Evolutionary conservation across 768 basidiomycete species (phyloP).

Genomic region (Heimioporus sp.): DNA sequence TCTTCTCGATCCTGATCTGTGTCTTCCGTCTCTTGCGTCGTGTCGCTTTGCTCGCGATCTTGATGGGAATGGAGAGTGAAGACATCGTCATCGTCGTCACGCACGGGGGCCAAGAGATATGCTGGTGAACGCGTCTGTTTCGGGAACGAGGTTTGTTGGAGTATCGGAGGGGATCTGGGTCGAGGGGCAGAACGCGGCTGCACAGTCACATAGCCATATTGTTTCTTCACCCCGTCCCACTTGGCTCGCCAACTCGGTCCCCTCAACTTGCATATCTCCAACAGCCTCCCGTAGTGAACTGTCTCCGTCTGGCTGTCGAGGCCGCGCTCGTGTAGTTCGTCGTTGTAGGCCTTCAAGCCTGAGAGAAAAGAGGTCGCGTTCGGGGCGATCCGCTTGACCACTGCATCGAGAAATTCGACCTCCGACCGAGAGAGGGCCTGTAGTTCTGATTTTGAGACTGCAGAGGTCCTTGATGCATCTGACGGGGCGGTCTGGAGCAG

Average conservation of each 20-base stretch:
- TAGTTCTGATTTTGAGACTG: conserved; percentile 47
- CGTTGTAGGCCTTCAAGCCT: conserved; percentile 85
- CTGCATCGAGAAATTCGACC: conserved; percentile 70
- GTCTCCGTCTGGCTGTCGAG: conserved; percentile 78
- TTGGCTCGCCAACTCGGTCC: conserved; percentile 80
- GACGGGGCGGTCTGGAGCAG: conserved; percentile 16
- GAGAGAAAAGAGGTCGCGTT: conserved; percentile 73
- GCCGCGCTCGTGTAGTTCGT: conserved; percentile 69
- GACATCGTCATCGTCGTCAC: conserved; percentile 39
- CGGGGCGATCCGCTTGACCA: conserved; percentile 65
- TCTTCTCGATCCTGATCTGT: conserved; percentile 1
- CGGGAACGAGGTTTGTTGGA: conserved; percentile 14
- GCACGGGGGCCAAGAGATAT: conserved; percentile 25
- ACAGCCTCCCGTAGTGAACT: conserved; percentile 74
- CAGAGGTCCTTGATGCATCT: conserved; percentile 42
- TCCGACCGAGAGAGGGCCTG: conserved; percentile 51
- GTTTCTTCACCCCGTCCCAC: conserved; percentile 69
- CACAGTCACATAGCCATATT: conserved; percentile 41
- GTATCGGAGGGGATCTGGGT: conserved; percentile 14
- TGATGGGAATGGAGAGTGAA: conserved; percentile 45
- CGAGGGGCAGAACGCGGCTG: conserved; percentile 13
- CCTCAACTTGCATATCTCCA: conserved; percentile 81
- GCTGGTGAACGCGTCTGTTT: conserved; percentile 24
- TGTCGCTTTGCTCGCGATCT: conserved; percentile 31
- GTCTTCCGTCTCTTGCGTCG: conserved; percentile 15